A percentile compares a stretch with the other conserved stretches of the same genome.
These are phyloP conservation scores for Sphaerulina musiva DNA, from an alignment of 2,329 filamentous ascomycete genomes.

Conservation along the genomic window DNA sequence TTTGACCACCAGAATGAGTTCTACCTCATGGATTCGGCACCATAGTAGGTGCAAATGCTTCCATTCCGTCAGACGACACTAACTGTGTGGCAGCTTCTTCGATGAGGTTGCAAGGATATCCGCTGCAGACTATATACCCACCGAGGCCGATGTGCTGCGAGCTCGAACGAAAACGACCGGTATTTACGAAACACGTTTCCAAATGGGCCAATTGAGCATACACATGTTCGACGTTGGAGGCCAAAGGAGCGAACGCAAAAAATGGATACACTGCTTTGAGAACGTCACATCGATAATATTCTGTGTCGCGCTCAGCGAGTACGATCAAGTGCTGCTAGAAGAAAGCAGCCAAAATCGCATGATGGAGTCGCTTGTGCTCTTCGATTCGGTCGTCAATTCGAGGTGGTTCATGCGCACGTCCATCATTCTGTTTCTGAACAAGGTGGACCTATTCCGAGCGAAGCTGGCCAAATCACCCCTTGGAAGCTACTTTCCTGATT, in stretches of 20 bases:
- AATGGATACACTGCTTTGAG: slow-evolving; percentile 99
- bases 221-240: slow-evolving; percentile 99
- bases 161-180: slow-evolving; percentile 97
- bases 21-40: slow-evolving; percentile 97
- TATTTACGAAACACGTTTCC: slow-evolving; percentile 97
- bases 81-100: slow-evolving; percentile 66
- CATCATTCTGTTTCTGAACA: slow-evolving; percentile 98
- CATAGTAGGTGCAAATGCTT: slow-evolving; percentile 58
- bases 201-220: slow-evolving; percentile 97
- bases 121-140: slow-evolving; percentile 76
- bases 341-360: slow-evolving; percentile 99
- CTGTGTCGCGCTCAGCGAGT: slow-evolving; percentile 95
- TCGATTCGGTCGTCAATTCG: slow-evolving; percentile 97
- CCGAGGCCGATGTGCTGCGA: slow-evolving; percentile 88
- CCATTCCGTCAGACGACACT: slow-evolving; percentile 6
- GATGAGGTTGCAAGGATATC: slow-evolving; percentile 85
- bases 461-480: slow-evolving; percentile 86
- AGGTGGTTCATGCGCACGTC: slow-evolving; percentile 99
- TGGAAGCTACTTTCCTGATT: slow-evolving; percentile 94
- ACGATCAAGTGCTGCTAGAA: slow-evolving; percentile 93
- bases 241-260: slow-evolving; percentile 94
- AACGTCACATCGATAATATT: slow-evolving; percentile 99
- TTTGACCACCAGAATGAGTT: slow-evolving; percentile 96
- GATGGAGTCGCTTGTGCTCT: slow-evolving; percentile 96
- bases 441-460: slow-evolving; percentile 95